Conservation (phyloP, 2,329 filamentous ascomycete genomes). For the Lasiodiplodia citricola region DNA sequence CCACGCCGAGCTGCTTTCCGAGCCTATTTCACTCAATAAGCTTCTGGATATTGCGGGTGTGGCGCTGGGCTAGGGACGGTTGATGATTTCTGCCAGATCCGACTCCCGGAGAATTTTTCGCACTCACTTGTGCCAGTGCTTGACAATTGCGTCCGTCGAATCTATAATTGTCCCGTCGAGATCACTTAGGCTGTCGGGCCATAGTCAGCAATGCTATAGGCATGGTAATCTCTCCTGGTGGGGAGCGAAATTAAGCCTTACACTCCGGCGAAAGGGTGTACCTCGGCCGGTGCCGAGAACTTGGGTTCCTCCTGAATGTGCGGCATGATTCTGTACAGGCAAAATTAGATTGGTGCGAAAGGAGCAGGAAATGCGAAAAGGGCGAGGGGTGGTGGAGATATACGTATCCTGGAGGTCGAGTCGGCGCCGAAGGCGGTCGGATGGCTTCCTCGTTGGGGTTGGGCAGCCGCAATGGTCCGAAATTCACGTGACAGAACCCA, state of each 20-base stretch:
- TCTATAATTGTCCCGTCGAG: slow-evolving; percentile 87
- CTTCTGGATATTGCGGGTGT: slow-evolving; percentile 24
- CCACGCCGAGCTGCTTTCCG: slow-evolving; percentile 81
- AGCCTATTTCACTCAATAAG: slow-evolving; percentile 56
- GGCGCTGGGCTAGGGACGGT: slow-evolving; percentile 5
- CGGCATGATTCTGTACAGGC: slow-evolving; percentile 1
- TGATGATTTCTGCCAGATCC: slow-evolving; percentile 11
- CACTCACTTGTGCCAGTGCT: slow-evolving; percentile 75
- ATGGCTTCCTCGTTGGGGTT: slow-evolving; percentile 16
- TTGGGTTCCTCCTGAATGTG: slow-evolving; percentile 33
- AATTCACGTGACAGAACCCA: background rate
- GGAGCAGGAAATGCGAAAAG: background rate
- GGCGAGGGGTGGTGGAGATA: slow-evolving; percentile 13
- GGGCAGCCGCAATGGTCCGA: background rate
- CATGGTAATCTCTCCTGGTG: slow-evolving; percentile 7
- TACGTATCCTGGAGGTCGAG: background rate
- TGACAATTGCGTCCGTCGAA: slow-evolving; percentile 75
- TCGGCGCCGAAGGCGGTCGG: slow-evolving; percentile 21
- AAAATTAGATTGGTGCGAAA: slow-evolving; percentile 7
- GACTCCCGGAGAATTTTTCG: slow-evolving; percentile 8
- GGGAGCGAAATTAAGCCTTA: slow-evolving; percentile 32
- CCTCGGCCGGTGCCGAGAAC: slow-evolving; percentile 50
- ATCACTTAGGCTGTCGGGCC: slow-evolving; percentile 63
- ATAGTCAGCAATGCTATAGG: slow-evolving; percentile 16
- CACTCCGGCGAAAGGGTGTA: slow-evolving; percentile 51